phyloP scores from a whole-genome alignment of 768 basidiomycete species.

The Candolleomyces aberdarensis region DNA sequence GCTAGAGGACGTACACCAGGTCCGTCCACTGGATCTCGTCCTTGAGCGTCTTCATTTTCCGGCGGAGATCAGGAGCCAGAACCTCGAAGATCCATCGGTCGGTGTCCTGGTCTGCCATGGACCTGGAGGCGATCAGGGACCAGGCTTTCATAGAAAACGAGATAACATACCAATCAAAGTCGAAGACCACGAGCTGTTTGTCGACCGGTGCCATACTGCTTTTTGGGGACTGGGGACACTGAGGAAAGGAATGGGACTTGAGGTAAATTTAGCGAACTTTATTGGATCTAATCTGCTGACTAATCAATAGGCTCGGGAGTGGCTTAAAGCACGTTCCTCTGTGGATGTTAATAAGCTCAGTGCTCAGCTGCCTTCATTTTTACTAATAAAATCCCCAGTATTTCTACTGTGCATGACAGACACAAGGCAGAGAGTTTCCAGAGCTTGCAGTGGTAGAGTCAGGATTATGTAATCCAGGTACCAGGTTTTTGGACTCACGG shows the following conservation, averaged over 20 bases:
- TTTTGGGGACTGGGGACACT: too few relatives aligned
- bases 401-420: not conserved
- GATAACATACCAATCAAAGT: slow-evolving; percentile 84
- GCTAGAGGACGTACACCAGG: slow-evolving; percentile 63
- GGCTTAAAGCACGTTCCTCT: too few relatives aligned
- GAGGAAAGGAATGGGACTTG: too few relatives aligned
- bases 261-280: too few relatives aligned
- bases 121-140: slow-evolving; percentile 45
- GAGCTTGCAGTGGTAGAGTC: not conserved
- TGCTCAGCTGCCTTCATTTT: too few relatives aligned
- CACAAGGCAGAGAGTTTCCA: too few relatives aligned
- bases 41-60: slow-evolving; percentile 72
- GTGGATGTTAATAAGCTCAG: too few relatives aligned
- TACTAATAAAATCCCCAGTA: too few relatives aligned
- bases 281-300: too few relatives aligned
- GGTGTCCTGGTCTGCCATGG: slow-evolving; percentile 92
- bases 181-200: slow-evolving; percentile 84
- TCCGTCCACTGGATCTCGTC: slow-evolving; percentile 84
- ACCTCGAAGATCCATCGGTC: slow-evolving; percentile 94
- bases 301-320: too few relatives aligned
- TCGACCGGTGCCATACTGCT: slow-evolving; percentile 26
- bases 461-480: not conserved
- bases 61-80: slow-evolving; percentile 77
- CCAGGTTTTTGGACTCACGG: not conserved
- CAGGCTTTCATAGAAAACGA: not conserved